These are phyloP conservation scores for Pseudonitzschia multistriata DNA, from an alignment of 108 stramenopile species.

Conservation along the genomic window DNA sequence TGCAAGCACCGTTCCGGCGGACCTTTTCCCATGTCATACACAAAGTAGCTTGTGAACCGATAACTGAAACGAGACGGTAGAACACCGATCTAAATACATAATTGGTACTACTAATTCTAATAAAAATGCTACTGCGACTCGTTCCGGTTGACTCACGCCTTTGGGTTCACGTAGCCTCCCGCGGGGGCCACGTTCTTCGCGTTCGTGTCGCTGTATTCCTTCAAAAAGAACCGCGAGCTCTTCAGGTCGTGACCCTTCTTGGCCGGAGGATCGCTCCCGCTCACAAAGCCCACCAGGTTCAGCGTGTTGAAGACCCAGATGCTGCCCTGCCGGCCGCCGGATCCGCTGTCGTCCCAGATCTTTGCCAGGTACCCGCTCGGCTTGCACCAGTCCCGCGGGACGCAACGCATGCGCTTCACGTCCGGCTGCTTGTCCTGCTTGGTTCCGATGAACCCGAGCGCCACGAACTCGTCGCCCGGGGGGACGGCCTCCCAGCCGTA, in stretches of 20 bases:
- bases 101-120: too few relatives aligned
- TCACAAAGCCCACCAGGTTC: slow-evolving; percentile 81
- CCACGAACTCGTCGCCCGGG: slow-evolving; percentile 93
- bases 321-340: slow-evolving; percentile 84
- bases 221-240: slow-evolving; percentile 81
- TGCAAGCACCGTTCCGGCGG: too few relatives aligned
- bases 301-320: slow-evolving; percentile 89
- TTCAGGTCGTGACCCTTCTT: slow-evolving; percentile 76
- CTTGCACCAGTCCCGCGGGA: slow-evolving; percentile 86
- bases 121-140: too few relatives aligned
- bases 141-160: too few relatives aligned
- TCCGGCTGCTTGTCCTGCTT: slow-evolving; percentile 89
- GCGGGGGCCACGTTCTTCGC: slow-evolving; percentile 37
- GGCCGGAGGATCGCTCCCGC: slow-evolving; percentile 84
- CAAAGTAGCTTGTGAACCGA: too few relatives aligned
- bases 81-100: too few relatives aligned
- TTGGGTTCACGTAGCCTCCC: slow-evolving; percentile 40
- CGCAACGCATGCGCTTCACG: slow-evolving; percentile 87
- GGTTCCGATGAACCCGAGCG: slow-evolving; percentile 92
- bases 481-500: slow-evolving; percentile 97
- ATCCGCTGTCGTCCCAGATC: slow-evolving; percentile 90
- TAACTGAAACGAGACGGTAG: too few relatives aligned
- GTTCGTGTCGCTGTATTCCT: slow-evolving; percentile 74
- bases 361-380: slow-evolving; percentile 72
- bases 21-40: too few relatives aligned